These are phyloP conservation scores for Malassezia nana DNA, from an alignment of 1,284 basidiomycete genomes.

Conservation along the genomic window DNA sequence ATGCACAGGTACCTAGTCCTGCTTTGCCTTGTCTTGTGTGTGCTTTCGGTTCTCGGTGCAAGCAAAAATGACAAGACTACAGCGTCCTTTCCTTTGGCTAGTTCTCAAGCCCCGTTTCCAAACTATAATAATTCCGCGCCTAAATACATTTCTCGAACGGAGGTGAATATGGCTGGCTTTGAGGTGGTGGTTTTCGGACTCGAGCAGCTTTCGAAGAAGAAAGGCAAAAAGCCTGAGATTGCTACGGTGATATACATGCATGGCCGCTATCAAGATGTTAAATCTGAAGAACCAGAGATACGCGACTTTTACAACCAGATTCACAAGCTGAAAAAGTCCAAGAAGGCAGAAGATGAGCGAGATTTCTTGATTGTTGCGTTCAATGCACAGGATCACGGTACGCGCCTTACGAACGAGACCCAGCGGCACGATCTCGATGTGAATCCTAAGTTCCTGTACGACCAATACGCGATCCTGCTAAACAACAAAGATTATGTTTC, in stretches of 20 bases:
- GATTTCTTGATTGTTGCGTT: constrained; percentile 39
- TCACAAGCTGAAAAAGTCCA: background rate
- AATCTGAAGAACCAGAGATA: constrained; percentile 57
- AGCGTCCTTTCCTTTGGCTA: background rate
- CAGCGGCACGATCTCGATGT: constrained; percentile 25
- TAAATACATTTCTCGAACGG: constrained; percentile 3
- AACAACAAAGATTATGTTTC: constrained; percentile 53
- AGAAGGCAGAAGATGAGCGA: background rate
- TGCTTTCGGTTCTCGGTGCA: no score
- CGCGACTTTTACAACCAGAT: background rate
- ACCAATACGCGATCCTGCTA: constrained; percentile 63
- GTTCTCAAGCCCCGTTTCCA: background rate
- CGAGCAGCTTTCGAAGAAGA: constrained; percentile 21
- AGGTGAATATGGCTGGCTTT: constrained; percentile 32
- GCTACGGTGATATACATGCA: constrained; percentile 21
- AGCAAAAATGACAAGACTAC: no score
- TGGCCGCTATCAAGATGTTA: background rate
- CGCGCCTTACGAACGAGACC: constrained; percentile 32
- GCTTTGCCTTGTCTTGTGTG: no score
- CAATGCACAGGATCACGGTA: constrained; percentile 49
- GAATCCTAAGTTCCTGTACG: constrained; percentile 57
- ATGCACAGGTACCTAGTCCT: no score
- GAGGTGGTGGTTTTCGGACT: constrained; percentile 38
- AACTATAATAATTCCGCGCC: background rate
- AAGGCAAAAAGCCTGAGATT: constrained; percentile 20